A percentile compares a stretch with the other conserved stretches of the same genome.
These are phyloP conservation scores for Vittaforma corneae DNA, from an alignment of 371 early-diverging fungal species.

Conservation along the genomic window DNA sequence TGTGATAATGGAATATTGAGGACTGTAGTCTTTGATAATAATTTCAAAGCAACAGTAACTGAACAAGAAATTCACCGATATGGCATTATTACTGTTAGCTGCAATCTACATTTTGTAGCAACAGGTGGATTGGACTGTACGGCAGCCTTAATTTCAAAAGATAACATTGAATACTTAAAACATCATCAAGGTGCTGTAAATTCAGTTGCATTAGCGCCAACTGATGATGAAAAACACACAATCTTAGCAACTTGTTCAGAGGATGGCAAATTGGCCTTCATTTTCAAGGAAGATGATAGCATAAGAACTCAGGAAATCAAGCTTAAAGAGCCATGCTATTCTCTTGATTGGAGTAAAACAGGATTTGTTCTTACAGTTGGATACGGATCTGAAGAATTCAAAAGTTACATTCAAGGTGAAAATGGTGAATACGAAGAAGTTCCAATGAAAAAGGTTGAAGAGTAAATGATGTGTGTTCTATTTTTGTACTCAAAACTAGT, in stretches of 20 bases:
- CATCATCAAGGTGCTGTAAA: constrained; percentile 47
- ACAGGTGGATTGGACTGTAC: constrained; percentile 51
- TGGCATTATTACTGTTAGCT: constrained; percentile 45
- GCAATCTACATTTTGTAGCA: constrained; percentile 42
- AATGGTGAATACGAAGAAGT: constrained; percentile 46
- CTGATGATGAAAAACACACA: constrained; percentile 40
- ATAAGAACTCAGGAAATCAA: constrained; percentile 33
- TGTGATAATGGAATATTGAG: constrained; percentile 56
- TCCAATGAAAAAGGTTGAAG: background rate
- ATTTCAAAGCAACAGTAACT: constrained; percentile 1
- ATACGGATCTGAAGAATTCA: constrained; percentile 48
- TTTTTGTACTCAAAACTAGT: too few species aligned
- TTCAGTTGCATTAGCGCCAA: constrained; percentile 40
- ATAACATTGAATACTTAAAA: constrained; percentile 34
- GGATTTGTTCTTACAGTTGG: constrained; percentile 56
- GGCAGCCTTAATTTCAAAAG: constrained; percentile 22
- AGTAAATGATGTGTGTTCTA: too few species aligned
- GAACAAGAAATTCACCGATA: constrained; percentile 35
- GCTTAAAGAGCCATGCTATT: constrained; percentile 44
- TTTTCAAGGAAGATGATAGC: constrained; percentile 18
- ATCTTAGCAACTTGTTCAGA: constrained; percentile 55
- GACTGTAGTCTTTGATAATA: constrained; percentile 21
- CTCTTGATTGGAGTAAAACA: constrained; percentile 47
- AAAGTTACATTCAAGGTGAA: constrained; percentile 45
- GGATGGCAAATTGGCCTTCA: constrained; percentile 49